Base-by-base conservation (phyloP, 805 yeast genomes). In the Ogataea pignaliae region DNA sequence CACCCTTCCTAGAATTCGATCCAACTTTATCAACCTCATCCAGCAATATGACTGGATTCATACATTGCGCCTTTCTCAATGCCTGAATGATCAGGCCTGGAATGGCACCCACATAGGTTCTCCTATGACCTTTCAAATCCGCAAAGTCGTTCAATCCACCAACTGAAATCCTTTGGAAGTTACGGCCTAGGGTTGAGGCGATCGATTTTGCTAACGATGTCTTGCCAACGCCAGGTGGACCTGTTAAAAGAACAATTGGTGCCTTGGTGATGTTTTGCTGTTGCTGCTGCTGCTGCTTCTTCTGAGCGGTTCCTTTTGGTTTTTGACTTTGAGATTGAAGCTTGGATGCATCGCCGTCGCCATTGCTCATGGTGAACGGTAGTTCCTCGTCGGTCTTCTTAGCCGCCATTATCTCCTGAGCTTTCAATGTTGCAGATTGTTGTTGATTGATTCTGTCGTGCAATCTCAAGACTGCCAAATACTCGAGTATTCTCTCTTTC, bases 221-320 rank as follows among this genome's bases (percentile, higher is more conserved):
- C 61, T 88, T 88, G 28, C 97, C 97, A 12, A 88, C 93, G 32
- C 97, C 97, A 0, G 96, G 97, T 10, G 96, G 96, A 0, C 96
- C 97, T 6, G 87, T 88, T 45, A 88, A 72, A 63, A 88, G 70
- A 35, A 88, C 63, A 36, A 88, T 88, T 7, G 96, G 96, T 1
- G 95, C 77, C 56, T 59, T 63, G 3, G 54, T 26, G 9, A 30
- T 14, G 11, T 39, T 26, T 34, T 15, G 42, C 26, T 21, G 26
- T 4, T 21, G 26, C 26, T 21, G 26, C 7, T 21, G 26, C 26
- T 21, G 26, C 7, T 21, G 26, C 26, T 21, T 21, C 11, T 28
- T 36, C 17, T 14, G 28, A 15, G 16, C 11, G 32, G 15, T 38
- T 7, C 29, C 34, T 14, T 2, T 15, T 14, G 35, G 11, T 7